A percentile compares a stretch with the other conserved stretches of the same genome.
These are phyloP conservation scores for Fraxinus paxiana DNA, from an alignment of 305 asterid species.

Conservation along the genomic window DNA sequence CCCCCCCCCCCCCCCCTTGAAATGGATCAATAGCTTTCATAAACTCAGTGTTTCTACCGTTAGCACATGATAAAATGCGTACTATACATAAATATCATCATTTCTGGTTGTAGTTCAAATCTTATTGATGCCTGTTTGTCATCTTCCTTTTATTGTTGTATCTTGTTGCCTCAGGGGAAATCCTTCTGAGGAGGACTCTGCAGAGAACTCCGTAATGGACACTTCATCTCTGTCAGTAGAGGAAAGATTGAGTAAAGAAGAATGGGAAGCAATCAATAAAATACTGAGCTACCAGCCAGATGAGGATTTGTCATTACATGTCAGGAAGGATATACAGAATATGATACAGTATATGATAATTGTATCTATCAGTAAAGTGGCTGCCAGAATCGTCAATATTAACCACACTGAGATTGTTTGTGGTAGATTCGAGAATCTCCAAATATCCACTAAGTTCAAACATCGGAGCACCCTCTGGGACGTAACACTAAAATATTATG, in stretches of 20 bases:
- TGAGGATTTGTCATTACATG: conserved; percentile 61
- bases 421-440: conserved; percentile 93
- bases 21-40: conserved; percentile 5
- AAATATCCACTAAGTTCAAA: conserved; percentile 73
- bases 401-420: conserved; percentile 73
- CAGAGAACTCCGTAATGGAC: conserved; percentile 51
- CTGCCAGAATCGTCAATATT: conserved; percentile 77
- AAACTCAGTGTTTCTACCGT: background rate
- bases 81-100: background rate
- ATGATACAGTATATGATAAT: conserved; percentile 68
- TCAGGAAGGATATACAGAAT: conserved; percentile 69
- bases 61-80: background rate
- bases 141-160: conserved; percentile 18
- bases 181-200: conserved; percentile 56
- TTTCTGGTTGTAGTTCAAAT: background rate
- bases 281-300: conserved; percentile 87
- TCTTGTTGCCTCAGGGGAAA: conserved; percentile 54
- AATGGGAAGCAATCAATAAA: conserved; percentile 96
- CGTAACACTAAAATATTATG: conserved; percentile 77
- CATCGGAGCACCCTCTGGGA: conserved; percentile 80
- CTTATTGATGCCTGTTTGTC: conserved; percentile 7
- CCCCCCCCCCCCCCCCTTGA: background rate
- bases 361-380: conserved; percentile 83
- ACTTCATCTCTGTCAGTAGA: conserved; percentile 59
- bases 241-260: conserved; percentile 85